phyloP scores from a whole-genome alignment of 225 moss, liverwort and hornwort species.

The Marchantia paleacea region DNA sequence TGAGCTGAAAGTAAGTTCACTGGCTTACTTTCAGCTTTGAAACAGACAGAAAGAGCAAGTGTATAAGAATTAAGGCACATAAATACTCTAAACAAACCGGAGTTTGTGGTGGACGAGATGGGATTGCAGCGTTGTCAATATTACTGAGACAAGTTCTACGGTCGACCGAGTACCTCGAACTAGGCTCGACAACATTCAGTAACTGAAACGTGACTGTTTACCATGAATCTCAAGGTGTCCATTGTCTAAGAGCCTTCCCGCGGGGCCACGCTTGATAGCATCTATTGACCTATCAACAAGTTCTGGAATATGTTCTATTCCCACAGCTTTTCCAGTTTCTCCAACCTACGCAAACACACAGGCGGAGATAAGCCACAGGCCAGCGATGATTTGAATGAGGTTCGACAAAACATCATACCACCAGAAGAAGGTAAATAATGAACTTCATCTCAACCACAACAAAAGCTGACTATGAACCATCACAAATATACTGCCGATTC shows the following conservation, averaged over 20 bases:
- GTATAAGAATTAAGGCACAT: neutral
- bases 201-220: slow-evolving; percentile 15
- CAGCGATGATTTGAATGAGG: neutral
- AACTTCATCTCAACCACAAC: neutral
- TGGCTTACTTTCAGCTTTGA: neutral
- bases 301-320: slow-evolving; percentile 84
- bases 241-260: slow-evolving; percentile 61
- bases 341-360: slow-evolving; percentile 47
- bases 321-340: slow-evolving; percentile 74
- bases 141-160: no score
- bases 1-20: neutral
- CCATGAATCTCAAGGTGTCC: slow-evolving; percentile 76
- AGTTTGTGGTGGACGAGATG: neutral
- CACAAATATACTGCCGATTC: neutral
- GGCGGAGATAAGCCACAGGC: neutral
- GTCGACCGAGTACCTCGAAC: no score
- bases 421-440: neutral
- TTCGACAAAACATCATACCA: neutral
- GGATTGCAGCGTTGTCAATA: no score
- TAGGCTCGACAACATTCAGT: no score
- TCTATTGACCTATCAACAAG: slow-evolving; percentile 78
- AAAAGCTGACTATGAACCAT: neutral
- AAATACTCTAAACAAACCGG: neutral
- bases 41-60: neutral
- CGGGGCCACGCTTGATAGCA: slow-evolving; percentile 79